phyloP scores from a whole-genome alignment of 805 yeast species.

The Yarrowia deformans region DNA sequence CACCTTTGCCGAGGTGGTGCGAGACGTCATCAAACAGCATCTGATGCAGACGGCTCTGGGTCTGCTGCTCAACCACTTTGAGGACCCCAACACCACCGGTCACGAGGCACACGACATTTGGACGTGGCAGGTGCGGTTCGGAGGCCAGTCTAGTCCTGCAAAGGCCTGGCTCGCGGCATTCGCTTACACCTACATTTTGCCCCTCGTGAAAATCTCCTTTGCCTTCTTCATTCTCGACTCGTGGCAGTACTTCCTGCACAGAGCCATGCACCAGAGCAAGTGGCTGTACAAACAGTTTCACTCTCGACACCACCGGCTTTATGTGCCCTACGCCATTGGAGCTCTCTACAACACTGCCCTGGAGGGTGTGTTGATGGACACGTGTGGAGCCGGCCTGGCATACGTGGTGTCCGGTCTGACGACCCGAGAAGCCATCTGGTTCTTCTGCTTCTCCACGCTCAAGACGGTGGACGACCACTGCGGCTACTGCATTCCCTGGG shows the following conservation, averaged over 20 bases:
- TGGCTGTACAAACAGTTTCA: constrained; percentile 80
- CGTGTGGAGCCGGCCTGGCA: constrained; percentile 90
- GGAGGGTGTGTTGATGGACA: constrained; percentile 92
- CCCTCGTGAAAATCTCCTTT: constrained; percentile 60
- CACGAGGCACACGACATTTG: constrained; percentile 59
- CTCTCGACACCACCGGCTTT: constrained; percentile 91
- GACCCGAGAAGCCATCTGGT: constrained; percentile 75
- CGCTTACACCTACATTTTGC: constrained; percentile 44
- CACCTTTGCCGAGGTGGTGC: constrained; percentile 67
- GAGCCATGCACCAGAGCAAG: constrained; percentile 85
- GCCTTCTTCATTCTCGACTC: constrained; percentile 85
- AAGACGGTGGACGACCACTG: constrained; percentile 99
- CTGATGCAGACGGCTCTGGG: constrained; percentile 81
- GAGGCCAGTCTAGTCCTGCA: constrained; percentile 11
- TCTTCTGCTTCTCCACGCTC: constrained; percentile 88
- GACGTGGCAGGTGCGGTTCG: constrained; percentile 44
- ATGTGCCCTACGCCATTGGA: constrained; percentile 96
- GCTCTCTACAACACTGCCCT: constrained; percentile 93
- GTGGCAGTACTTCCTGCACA: constrained; percentile 94
- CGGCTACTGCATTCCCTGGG: constrained; percentile 94
- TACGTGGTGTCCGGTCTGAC: constrained; percentile 66
- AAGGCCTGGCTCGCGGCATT: constrained; percentile 61
- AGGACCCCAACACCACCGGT: constrained; percentile 58
- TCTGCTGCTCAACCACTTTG: constrained; percentile 59
- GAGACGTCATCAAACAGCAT: constrained; percentile 87